Evolutionary conservation across 1,284 basidiomycete species (phyloP).

Genomic region (Vanrija pseudolonga): DNA sequence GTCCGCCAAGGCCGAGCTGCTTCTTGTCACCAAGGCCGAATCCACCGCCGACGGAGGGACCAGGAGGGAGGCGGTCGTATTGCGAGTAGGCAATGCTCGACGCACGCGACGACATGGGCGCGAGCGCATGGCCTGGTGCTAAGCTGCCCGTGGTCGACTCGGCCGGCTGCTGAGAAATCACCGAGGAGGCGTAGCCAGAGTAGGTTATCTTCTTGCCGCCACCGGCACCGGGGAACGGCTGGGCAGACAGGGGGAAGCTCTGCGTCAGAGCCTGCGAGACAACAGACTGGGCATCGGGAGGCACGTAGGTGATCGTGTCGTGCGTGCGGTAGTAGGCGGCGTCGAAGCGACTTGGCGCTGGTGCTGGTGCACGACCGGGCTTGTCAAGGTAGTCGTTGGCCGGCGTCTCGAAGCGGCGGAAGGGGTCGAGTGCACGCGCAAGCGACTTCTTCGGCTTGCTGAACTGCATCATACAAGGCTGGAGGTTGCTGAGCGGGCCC

Average conservation of each 20-base stretch:
- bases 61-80: slow-evolving; percentile 61
- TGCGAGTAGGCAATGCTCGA: slow-evolving; percentile 73
- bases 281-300: slow-evolving; percentile 88
- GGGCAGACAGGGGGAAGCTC: slow-evolving; percentile 65
- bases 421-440: slow-evolving; percentile 81
- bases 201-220: slow-evolving; percentile 59
- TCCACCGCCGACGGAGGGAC: background rate
- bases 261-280: slow-evolving; percentile 86
- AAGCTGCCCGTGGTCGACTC: slow-evolving; percentile 61
- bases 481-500: slow-evolving; percentile 91
- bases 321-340: slow-evolving; percentile 92
- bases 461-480: slow-evolving; percentile 98
- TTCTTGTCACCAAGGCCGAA: slow-evolving; percentile 11
- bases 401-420: slow-evolving; percentile 70
- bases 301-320: slow-evolving; percentile 89
- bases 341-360: slow-evolving; percentile 83
- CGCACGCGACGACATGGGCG: slow-evolving; percentile 20
- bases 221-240: slow-evolving; percentile 55
- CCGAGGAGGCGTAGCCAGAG: slow-evolving; percentile 81
- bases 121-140: slow-evolving; percentile 14
- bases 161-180: slow-evolving; percentile 80
- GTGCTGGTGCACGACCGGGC: slow-evolving; percentile 56
- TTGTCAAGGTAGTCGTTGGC: slow-evolving; percentile 62
- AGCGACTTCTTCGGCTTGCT: slow-evolving; percentile 85
- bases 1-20: slow-evolving; percentile 18